phyloP scores from a whole-genome alignment of 306 rosid genomes.

The Arachis hypogaea region DNA sequence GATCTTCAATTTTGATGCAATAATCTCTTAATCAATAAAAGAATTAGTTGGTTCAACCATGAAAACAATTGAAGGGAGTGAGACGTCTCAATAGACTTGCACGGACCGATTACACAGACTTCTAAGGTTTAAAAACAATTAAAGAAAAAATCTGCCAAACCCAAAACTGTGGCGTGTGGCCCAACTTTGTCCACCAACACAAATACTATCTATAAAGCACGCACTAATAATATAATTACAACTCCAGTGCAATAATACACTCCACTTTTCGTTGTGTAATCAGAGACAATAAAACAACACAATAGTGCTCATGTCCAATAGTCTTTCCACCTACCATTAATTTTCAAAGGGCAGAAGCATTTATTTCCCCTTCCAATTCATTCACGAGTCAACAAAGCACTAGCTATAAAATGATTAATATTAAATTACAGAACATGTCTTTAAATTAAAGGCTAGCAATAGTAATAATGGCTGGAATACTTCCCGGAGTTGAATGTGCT shows the following conservation, averaged over 20 bases:
- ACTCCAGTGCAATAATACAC: no score
- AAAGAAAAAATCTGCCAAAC: background rate
- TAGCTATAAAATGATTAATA: background rate
- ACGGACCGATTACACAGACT: background rate
- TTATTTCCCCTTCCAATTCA: background rate
- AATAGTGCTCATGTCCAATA: background rate
- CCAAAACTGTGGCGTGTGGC: background rate
- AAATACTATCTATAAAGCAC: no score
- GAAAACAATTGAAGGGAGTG: no score
- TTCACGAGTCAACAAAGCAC: conserved; percentile 19
- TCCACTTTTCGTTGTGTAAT: no score
- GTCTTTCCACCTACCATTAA: background rate
- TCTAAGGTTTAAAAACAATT: background rate
- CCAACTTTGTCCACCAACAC: background rate
- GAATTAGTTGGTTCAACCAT: no score
- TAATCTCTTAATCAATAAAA: no score
- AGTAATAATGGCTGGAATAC: conserved; percentile 68
- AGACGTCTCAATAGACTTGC: background rate
- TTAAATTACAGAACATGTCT: background rate
- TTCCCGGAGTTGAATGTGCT: conserved; percentile 90
- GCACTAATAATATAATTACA: background rate
- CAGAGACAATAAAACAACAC: no score
- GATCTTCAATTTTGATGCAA: no score
- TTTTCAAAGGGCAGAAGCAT: background rate
- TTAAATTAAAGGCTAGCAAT: background rate